Evolutionary conservation across 2,329 filamentous ascomycete genomes (phyloP).

Genomic region (Calonectria hongkongensis): DNA sequence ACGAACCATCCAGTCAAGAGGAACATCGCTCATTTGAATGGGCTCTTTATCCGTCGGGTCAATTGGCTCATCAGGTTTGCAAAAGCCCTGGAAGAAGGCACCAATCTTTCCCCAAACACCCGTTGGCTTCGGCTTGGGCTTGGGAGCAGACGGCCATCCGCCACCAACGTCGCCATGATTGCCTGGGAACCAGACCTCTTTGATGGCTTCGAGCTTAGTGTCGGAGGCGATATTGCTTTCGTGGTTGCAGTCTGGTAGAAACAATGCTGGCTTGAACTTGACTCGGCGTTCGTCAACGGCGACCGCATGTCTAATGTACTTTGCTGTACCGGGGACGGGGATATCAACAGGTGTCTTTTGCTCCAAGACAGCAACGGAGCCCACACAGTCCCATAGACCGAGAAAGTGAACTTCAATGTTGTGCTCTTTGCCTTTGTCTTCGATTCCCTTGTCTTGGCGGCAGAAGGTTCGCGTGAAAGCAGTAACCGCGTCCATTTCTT

Average conservation of each 20-base stretch:
- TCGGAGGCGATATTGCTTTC: too few relatives aligned
- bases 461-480: constrained; percentile 8
- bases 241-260: neutral
- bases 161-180: constrained; percentile 2
- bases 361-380: constrained; percentile 67
- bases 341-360: constrained; percentile 61
- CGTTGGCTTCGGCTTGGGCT: neutral
- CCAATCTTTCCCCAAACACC: neutral
- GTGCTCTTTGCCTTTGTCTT: neutral
- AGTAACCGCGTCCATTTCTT: neutral
- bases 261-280: constrained; percentile 7
- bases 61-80: neutral
- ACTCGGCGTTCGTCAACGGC: constrained; percentile 2
- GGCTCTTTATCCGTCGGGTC: neutral
- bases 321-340: constrained; percentile 63
- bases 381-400: constrained; percentile 74
- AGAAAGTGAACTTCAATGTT: constrained; percentile 68
- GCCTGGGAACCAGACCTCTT: constrained; percentile 9
- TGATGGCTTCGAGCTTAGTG: neutral
- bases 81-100: neutral
- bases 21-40: constrained; percentile 13
- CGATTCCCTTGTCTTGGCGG: neutral
- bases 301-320: neutral
- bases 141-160: constrained; percentile 1
- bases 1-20: constrained; percentile 7